Base-by-base conservation (phyloP, 192 early-diverging fungal species). In the Mortierella antarctica region DNA sequence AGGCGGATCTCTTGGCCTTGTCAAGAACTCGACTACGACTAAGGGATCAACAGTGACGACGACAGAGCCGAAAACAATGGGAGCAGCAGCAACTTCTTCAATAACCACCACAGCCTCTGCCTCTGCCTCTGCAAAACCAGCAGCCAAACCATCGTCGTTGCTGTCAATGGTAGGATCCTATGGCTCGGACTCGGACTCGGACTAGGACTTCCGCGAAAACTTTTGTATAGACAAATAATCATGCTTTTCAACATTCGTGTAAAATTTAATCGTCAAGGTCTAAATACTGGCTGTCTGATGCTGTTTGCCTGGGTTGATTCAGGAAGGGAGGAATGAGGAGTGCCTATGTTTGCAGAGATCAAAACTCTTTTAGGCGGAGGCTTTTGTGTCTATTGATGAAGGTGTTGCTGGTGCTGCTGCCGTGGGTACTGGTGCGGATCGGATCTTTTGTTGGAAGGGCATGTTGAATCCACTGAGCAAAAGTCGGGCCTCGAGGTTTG, bases 381-480 rank as follows among this genome's bases (percentile, higher is more conserved):
- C 31, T 8, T 45, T 39, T 57, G 51, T 44, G 9, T 74, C 63
- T 74, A 65, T 53, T 71, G 74, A 58, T 49, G 67, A 39, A 59
- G 54, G 2, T 15, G 64, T 48, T 65, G 57, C 70, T 39, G 65
- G n/a, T 55, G 62, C 13, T 18, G 46, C 39, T 6, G 53, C 48
- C 47, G 65, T 71, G 57, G 69, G 17, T 48, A 61, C 70, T 52
- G 77, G 70, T 67, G 77, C 53, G 6, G 70, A 64, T 14, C 70
- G 69, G 50, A 62, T 57, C 70, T 80, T 80, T 31, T 67, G 65
- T 59, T 85, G 83, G 90, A 99, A 93, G 45, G 98, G 98, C 83
- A 99, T 84, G 59, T 93, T 91, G 71, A 98, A 94, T 31, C 94
- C 98, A 80, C 90, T 92, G 57, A 99, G 87, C 74, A 97, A 88